Conservation (phyloP, 257 asterid species). For the Cinchona pubescens region DNA sequence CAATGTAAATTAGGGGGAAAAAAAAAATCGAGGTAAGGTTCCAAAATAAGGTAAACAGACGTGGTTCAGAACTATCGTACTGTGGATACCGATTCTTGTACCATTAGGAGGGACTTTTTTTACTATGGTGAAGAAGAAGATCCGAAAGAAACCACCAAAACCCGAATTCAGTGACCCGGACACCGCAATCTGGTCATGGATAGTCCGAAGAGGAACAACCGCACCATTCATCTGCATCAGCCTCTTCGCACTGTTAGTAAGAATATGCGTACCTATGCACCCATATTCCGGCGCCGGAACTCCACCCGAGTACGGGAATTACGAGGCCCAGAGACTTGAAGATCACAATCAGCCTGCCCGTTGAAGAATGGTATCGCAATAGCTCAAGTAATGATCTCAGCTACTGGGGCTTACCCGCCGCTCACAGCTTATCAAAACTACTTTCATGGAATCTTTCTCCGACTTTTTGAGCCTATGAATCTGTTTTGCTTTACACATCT, state of each 20-base stretch:
- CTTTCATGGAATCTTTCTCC: conserved; percentile 62
- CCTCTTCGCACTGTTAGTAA: conserved; percentile 75
- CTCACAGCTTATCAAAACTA: conserved; percentile 91
- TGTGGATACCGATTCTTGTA: neutral
- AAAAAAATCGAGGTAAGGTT: no score
- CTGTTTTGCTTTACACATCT: conserved; percentile 57
- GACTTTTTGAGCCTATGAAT: conserved; percentile 64
- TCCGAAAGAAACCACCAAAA: conserved; percentile 19
- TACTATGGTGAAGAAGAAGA: conserved; percentile 36
- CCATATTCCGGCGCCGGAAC: conserved; percentile 87
- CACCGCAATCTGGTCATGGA: conserved; percentile 47
- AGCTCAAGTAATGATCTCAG: conserved; percentile 65
- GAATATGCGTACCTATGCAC: conserved; percentile 69
- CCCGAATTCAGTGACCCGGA: conserved; percentile 27
- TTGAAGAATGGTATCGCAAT: conserved; percentile 77
- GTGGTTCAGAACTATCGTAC: no score
- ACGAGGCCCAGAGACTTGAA: conserved; percentile 99
- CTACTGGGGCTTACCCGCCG: conserved; percentile 96
- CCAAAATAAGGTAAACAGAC: no score
- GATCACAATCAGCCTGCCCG: conserved; percentile 75
- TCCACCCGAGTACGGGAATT: conserved; percentile 88
- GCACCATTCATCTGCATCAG: conserved; percentile 60
- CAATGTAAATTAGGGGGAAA: no score
- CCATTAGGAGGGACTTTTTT: no score
- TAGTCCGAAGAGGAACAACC: conserved; percentile 36